These are phyloP conservation scores for Mycotypha africana DNA, from an alignment of 371 early-diverging fungal species.

Conservation along the genomic window DNA sequence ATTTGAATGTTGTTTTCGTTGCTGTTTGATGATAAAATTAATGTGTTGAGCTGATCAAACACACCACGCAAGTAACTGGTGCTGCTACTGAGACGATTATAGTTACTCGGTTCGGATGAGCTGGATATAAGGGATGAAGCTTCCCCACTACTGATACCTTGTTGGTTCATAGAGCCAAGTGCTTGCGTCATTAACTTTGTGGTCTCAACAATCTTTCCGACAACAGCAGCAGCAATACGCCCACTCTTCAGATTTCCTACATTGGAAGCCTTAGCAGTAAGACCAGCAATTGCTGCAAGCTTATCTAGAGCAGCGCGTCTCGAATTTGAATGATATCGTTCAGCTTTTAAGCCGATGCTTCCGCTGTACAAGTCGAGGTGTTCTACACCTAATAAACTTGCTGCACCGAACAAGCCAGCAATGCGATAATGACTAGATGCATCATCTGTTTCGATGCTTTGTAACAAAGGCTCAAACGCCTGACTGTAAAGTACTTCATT, in stretches of 20 bases:
- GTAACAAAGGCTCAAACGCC: constrained; percentile 10
- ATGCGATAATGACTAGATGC: constrained; percentile 21
- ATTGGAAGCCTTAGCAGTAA: constrained; percentile 13
- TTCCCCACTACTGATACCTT: too few species aligned
- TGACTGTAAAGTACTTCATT: constrained; percentile 2
- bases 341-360: too few species aligned
- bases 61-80: constrained; percentile 51
- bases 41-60: constrained; percentile 36
- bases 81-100: constrained; percentile 40
- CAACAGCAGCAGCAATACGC: constrained; percentile 33
- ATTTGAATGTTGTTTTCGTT: background rate
- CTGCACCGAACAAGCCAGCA: constrained; percentile 21
- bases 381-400: constrained; percentile 20
- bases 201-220: constrained; percentile 26
- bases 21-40: background rate
- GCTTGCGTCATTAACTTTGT: background rate
- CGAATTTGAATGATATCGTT: constrained; percentile 4
- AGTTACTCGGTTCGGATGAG: constrained; percentile 45
- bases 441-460: constrained; percentile 15
- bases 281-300: constrained; percentile 16
- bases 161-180: background rate
- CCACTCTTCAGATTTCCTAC: constrained; percentile 32
- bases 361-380: too few species aligned
- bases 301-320: constrained; percentile 13
- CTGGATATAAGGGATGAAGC: background rate